phyloP scores from a whole-genome alignment of 2,329 filamentous ascomycete species.

The Colletotrichum tropicicola region DNA sequence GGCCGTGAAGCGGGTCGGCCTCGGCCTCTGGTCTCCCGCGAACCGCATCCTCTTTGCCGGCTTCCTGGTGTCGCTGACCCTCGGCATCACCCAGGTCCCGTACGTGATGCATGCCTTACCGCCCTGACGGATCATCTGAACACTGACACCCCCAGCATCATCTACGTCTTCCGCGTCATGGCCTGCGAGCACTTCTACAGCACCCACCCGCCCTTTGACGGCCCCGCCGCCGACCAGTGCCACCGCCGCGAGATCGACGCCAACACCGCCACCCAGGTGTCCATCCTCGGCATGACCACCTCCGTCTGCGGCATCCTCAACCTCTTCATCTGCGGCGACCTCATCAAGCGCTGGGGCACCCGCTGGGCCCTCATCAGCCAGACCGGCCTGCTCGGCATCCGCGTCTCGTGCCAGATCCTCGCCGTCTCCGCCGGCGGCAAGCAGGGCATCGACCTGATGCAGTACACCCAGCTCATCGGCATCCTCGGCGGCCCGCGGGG shows the following conservation, averaged over 20 bases:
- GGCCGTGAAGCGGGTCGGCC: constrained; percentile 29
- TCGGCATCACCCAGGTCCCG: constrained; percentile 60
- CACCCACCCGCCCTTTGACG: constrained; percentile 59
- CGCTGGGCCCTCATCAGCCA: constrained; percentile 70
- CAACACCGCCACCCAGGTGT: constrained; percentile 69
- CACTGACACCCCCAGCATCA: constrained; percentile 42
- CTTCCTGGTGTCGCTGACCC: constrained; percentile 65
- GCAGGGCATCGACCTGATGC: constrained; percentile 73
- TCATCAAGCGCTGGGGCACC: constrained; percentile 72
- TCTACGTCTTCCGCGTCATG: constrained; percentile 77
- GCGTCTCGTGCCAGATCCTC: constrained; percentile 70
- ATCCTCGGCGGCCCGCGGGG: constrained; percentile 74
- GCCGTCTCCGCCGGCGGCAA: constrained; percentile 70
- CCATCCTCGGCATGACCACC: constrained; percentile 73
- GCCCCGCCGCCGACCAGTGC: constrained; percentile 61
- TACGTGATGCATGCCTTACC: constrained; percentile 38
- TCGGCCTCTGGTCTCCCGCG: constrained; percentile 29
- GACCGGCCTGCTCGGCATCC: constrained; percentile 70
- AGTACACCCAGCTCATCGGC: constrained; percentile 73
- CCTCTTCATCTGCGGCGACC: constrained; percentile 73
- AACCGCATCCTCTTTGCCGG: constrained; percentile 64
- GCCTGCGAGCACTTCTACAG: constrained; percentile 76
- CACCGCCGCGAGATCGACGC: constrained; percentile 69
- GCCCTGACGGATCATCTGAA: background rate
- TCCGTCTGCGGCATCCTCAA: constrained; percentile 75